Conservation (phyloP, 108 stramenopile species). For the Pseudonitzschia multiseries region DNA sequence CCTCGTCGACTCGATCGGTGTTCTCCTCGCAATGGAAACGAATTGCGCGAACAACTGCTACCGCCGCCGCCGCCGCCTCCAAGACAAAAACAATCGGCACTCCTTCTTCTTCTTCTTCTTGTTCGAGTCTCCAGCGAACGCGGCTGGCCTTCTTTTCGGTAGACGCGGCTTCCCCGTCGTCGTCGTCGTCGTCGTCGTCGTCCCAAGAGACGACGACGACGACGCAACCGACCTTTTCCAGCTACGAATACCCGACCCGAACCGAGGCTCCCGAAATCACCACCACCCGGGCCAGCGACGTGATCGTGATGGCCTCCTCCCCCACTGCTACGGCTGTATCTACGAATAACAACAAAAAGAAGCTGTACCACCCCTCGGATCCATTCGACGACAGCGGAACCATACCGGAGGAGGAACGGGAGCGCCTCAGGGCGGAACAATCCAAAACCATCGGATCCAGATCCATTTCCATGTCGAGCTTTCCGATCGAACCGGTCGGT, state of each 20-base stretch:
- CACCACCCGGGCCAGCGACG: slow-evolving; percentile 35
- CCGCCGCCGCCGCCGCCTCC: not conserved
- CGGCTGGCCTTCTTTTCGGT: not conserved
- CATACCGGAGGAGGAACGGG: slow-evolving; percentile 22
- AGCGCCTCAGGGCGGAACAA: slow-evolving; percentile 23
- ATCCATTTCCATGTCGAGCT: slow-evolving; percentile 22
- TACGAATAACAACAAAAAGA: not conserved
- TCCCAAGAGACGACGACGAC: no score
- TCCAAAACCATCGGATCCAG: slow-evolving; percentile 9
- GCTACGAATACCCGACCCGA: slow-evolving; percentile 73
- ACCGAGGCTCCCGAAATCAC: slow-evolving; percentile 70
- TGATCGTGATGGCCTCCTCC: not conserved
- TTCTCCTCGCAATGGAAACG: slow-evolving; percentile 4
- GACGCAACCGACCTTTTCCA: slow-evolving; percentile 27
- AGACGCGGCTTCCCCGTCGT: not conserved
- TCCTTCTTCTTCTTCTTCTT: no score
- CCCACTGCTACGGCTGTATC: not conserved
- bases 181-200: not conserved
- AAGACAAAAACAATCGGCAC: no score
- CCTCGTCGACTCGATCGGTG: slow-evolving; percentile 6
- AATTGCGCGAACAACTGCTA: not conserved
- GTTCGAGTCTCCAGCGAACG: no score
- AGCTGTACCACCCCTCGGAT: slow-evolving; percentile 31
- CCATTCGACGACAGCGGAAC: slow-evolving; percentile 48
- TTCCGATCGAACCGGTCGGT: slow-evolving; percentile 44